Evolutionary conservation across 2,329 filamentous ascomycete species (phyloP).

Genomic region (Hymenoscyphus infarciens): DNA sequence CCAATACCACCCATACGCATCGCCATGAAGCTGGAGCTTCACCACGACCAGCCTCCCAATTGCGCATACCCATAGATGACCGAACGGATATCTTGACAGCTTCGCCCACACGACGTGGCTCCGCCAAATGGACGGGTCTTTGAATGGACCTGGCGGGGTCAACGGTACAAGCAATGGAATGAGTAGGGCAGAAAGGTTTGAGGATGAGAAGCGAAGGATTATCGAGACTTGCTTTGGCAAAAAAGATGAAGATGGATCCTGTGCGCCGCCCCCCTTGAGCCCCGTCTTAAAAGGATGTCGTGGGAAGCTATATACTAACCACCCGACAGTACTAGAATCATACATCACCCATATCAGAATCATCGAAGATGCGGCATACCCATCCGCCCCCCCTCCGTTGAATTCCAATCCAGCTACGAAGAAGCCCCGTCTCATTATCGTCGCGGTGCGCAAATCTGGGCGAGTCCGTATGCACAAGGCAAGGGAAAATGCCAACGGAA

Average conservation of each 20-base stretch:
- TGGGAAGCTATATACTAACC: neutral
- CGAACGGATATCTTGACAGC: conserved; percentile 13
- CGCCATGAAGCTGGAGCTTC: conserved; percentile 20
- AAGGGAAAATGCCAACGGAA: conserved; percentile 87
- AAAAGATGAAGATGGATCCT: conserved; percentile 78
- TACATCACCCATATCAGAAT: conserved; percentile 98
- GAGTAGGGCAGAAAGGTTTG: conserved; percentile 73
- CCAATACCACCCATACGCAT: conserved; percentile 12
- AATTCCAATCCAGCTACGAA: conserved; percentile 70
- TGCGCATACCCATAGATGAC: conserved; percentile 23
- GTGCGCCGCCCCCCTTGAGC: conserved; percentile 48
- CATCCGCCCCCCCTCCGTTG: conserved; percentile 79
- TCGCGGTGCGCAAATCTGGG: conserved; percentile 88
- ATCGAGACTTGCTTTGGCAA: conserved; percentile 93
- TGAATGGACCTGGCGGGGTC: conserved; percentile 35
- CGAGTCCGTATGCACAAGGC: conserved; percentile 95
- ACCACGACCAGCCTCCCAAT: conserved; percentile 9
- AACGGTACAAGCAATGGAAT: conserved; percentile 28
- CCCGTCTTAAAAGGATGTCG: neutral
- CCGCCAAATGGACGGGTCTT: conserved; percentile 36
- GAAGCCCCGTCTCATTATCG: conserved; percentile 87
- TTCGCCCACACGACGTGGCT: conserved; percentile 29
- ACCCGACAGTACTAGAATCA: conserved; percentile 68
- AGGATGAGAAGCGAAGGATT: conserved; percentile 94
- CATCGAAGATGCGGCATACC: conserved; percentile 78